Conservation (phyloP, 2,329 filamentous ascomycete species). For the Didymella exigua region DNA sequence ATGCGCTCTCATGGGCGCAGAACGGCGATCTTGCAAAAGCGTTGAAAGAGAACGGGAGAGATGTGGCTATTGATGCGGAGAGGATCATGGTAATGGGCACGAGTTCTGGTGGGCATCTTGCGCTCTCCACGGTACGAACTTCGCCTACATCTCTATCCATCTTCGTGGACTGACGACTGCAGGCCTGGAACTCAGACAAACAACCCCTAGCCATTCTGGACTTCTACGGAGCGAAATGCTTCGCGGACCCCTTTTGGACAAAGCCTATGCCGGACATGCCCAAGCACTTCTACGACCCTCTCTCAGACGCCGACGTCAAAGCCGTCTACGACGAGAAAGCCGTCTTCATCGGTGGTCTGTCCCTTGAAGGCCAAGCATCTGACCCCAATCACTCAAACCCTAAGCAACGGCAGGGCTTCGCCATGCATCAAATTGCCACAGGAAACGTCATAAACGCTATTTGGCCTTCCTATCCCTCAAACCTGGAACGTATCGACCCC, state of each 20-base stretch:
- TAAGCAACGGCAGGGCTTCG: constrained; percentile 16
- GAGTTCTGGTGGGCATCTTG: constrained; percentile 19
- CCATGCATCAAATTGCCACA: constrained; percentile 20
- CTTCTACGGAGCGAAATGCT: constrained; percentile 25
- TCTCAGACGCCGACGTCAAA: neutral
- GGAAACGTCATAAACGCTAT: constrained; percentile 18
- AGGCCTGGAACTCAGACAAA: constrained; percentile 14
- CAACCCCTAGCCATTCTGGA: constrained; percentile 19
- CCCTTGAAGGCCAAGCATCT: constrained; percentile 25
- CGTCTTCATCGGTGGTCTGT: constrained; percentile 21
- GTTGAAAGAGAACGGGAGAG: neutral
- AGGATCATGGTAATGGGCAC: constrained; percentile 20
- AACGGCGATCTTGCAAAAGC: constrained; percentile 11
- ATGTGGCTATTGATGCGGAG: constrained; percentile 1
- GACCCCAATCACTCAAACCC: constrained; percentile 5
- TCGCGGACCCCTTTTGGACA: constrained; percentile 20
- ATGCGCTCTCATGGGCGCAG: constrained; percentile 18
- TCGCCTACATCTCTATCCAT: too few relatives aligned
- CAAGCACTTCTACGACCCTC: neutral
- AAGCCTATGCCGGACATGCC: constrained; percentile 11
- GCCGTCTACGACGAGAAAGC: constrained; percentile 9
- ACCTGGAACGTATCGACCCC: constrained; percentile 14
- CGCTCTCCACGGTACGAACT: constrained; percentile 14
- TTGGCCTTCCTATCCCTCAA: constrained; percentile 3
- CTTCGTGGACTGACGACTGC: neutral